Percentiles rank a stretch among this genome's conserved stretches.
These are phyloP conservation scores for Apiospora malaysiana DNA, from an alignment of 2,329 filamentous ascomycete genomes.

Conservation along the genomic window DNA sequence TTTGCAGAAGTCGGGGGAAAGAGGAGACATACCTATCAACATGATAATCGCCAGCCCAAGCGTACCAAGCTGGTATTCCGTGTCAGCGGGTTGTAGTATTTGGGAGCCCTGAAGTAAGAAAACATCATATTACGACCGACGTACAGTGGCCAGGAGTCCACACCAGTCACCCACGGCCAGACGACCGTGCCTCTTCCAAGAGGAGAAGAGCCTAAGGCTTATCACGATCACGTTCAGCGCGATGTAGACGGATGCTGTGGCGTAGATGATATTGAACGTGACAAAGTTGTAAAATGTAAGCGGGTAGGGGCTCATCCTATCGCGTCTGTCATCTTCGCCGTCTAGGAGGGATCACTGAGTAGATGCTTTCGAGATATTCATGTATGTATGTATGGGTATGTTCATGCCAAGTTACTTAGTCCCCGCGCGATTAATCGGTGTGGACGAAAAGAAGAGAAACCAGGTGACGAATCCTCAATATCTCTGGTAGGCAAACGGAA, in stretches of 20 bases:
- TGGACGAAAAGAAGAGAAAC: too few relatives aligned
- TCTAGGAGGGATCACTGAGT: not conserved
- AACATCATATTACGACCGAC: not conserved
- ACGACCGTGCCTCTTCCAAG: not conserved
- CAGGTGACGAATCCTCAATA: too few relatives aligned
- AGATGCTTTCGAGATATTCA: not conserved
- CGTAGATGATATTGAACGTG: not conserved
- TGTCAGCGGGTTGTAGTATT: not conserved
- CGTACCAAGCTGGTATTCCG: not conserved
- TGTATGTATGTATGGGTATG: too few relatives aligned
- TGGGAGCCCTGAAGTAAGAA: too few relatives aligned
- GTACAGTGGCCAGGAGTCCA: not conserved
- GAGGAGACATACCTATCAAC: not conserved
- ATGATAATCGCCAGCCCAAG: not conserved
- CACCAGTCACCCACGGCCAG: not conserved
- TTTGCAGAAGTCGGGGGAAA: too few relatives aligned
- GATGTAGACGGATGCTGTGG: not conserved
- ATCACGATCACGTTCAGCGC: not conserved
- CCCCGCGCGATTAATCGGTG: too few relatives aligned
- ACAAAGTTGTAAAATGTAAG: not conserved
- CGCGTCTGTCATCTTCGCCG: not conserved
- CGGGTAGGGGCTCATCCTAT: slow-evolving; percentile 4
- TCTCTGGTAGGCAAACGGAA: too few relatives aligned
- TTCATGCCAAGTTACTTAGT: too few relatives aligned
- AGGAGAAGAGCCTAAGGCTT: not conserved